Base-by-base conservation (phyloP, 1,284 basidiomycete species). In the Hemileia vastatrix region DNA sequence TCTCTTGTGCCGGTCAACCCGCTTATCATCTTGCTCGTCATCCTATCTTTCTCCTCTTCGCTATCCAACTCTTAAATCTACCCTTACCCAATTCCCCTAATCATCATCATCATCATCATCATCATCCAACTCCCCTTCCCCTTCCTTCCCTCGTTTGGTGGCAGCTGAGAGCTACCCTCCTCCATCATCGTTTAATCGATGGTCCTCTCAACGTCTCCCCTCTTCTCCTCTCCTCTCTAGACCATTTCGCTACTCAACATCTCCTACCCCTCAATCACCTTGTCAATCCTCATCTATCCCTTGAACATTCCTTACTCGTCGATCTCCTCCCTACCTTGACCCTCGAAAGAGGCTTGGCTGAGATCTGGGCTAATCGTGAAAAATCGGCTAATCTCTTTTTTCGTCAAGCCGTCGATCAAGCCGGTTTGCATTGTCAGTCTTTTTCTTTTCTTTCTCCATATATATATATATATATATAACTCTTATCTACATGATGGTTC, bases 1-100 rank as follows among this genome's bases (percentile, higher is more conserved):
- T 99, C 49, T 85, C 91, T 0, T 84, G 84, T 65, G 84, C 84
- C 1, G 95, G 95, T 1, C 94, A 98, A 77, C 95, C 95, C 2
- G 90, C 90, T 0, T 99, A 98, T 77, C 95, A 98, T 76, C 86
- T 98, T 52, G 82, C 86, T 18, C 79, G 81, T 65, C 49, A 51
- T 0, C 82, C 92, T 1, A 77, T 83, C 27, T 84, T 93, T 70
- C 82, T 97, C 58, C 83, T 86, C 45, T 78, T 94, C 61, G 83
- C 92, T 0, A 82, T 87, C 66, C 77, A 88, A 33, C 77, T 95
- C 44, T 78, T 96, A 66, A 79, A 80, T 11, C 77, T 79, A 21
- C 66, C 80, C 4, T 68, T 67, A 4, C 59, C 32, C 6, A 6
- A 43, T n/a, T 6, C 8, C 13, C 6, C 13, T 9, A 43, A 43